A percentile compares a stretch with the other conserved stretches of the same genome.
phyloP scores from a whole-genome alignment of 257 asterid species.

The Rauvolfia tetraphylla region DNA sequence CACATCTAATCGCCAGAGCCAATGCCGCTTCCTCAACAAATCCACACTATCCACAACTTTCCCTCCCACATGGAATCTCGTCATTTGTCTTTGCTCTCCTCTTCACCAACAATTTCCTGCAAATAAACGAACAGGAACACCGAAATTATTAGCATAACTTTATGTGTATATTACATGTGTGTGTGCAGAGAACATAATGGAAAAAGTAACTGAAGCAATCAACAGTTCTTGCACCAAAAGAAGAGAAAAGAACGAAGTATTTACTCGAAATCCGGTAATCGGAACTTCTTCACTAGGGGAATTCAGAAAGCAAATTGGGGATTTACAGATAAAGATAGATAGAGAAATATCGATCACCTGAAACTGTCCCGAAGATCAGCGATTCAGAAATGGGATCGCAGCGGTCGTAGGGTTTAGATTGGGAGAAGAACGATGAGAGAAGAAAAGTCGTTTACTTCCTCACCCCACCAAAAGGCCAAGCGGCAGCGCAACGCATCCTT shows the following conservation, averaged over 20 bases:
- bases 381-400: background rate
- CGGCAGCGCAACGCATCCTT: no score
- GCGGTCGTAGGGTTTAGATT: background rate
- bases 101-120: background rate
- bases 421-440: background rate
- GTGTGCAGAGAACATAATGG: background rate
- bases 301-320: background rate
- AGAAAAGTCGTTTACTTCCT: background rate
- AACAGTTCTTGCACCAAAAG: background rate
- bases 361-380: background rate
- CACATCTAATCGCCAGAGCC: slow-evolving; percentile 87
- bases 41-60: slow-evolving; percentile 95
- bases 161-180: no score
- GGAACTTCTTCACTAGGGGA: background rate
- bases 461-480: background rate
- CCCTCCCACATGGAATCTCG: slow-evolving; percentile 78
- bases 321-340: background rate
- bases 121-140: background rate
- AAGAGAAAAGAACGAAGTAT: background rate
- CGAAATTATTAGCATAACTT: no score
- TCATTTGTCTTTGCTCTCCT: slow-evolving; percentile 40
- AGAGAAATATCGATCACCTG: background rate
- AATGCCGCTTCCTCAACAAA: slow-evolving; percentile 65
- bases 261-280: background rate
- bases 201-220: background rate